Evolutionary conservation across 164 flowering plant species (phyloP).

Genomic region (Tinospora cordifolia): DNA sequence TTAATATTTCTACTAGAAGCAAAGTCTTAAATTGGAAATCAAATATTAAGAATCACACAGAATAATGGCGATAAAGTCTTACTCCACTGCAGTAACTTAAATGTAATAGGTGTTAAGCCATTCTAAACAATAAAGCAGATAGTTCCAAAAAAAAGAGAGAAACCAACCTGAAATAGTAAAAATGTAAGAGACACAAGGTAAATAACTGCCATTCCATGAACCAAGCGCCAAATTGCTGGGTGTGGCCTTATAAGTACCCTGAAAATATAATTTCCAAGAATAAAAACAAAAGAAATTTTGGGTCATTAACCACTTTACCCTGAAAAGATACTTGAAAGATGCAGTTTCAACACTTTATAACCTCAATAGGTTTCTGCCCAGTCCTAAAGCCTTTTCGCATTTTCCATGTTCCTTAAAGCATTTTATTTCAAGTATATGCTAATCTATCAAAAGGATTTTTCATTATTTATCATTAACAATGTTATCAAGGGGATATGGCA

Average conservation of each 20-base stretch:
- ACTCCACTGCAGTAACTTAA: not conserved
- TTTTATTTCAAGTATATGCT: no score
- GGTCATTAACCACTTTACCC: not conserved
- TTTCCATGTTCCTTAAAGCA: no score
- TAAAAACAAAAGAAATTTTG: not conserved
- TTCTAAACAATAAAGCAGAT: not conserved
- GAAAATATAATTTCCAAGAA: conserved; percentile 10
- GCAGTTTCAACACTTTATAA: not conserved
- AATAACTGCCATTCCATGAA: conserved; percentile 96
- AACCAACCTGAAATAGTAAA: conserved; percentile 90
- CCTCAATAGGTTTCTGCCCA: not conserved
- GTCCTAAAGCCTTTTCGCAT: not conserved
- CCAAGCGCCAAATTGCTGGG: conserved; percentile 98
- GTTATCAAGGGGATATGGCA: no score
- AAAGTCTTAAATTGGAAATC: not conserved
- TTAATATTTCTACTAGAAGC: not conserved
- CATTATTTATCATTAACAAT: no score
- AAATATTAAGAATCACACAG: not conserved
- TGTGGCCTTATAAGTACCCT: conserved; percentile 95
- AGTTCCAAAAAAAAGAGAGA: not conserved
- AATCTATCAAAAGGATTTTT: no score
- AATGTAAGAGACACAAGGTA: conserved; percentile 94
- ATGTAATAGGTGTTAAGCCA: not conserved
- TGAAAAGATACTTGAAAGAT: not conserved
- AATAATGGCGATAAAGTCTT: not conserved